Conservation (phyloP, 768 basidiomycete species). For the Trametes cinnabarina region DNA sequence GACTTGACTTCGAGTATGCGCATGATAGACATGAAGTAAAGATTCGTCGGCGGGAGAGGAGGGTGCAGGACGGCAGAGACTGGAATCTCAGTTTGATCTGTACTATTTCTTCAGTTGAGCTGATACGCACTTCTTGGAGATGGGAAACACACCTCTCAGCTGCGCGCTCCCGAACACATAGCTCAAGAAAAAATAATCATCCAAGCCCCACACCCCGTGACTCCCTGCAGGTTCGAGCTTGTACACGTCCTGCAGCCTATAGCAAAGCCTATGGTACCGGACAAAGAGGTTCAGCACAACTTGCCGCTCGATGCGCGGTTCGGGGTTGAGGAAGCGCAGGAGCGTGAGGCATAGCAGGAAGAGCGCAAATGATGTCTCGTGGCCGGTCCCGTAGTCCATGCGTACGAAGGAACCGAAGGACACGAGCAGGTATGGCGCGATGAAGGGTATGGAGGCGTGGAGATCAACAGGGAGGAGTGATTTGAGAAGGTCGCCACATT, state of each 20-base stretch:
- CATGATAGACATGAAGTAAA: conserved; percentile 77
- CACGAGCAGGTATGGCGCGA: conserved; percentile 75
- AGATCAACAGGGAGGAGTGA: conserved; percentile 48
- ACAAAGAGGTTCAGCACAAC: conserved; percentile 62
- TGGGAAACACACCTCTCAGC: conserved; percentile 55
- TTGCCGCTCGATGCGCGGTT: conserved; percentile 58
- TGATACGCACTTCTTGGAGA: background rate
- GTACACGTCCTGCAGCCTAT: conserved; percentile 86
- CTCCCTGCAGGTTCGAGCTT: conserved; percentile 93
- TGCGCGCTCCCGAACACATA: conserved; percentile 93
- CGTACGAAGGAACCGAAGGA: conserved; percentile 90
- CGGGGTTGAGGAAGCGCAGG: conserved; percentile 59
- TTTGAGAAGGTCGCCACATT: conserved; percentile 49
- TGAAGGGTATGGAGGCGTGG: conserved; percentile 49
- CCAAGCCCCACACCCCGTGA: conserved; percentile 97
- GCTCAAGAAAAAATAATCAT: conserved; percentile 86
- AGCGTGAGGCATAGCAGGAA: conserved; percentile 75
- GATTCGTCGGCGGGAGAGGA: conserved; percentile 61
- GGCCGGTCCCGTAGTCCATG: conserved; percentile 96
- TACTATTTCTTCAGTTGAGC: conserved; percentile 3
- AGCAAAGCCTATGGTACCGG: conserved; percentile 79
- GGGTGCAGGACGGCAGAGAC: conserved; percentile 62
- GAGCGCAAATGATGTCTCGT: conserved; percentile 85
- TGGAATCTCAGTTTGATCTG: conserved; percentile 63
- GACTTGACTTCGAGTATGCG: conserved; percentile 79